Conservation (phyloP, 1,284 basidiomycete species). For the Marasmius oreades region DNA sequence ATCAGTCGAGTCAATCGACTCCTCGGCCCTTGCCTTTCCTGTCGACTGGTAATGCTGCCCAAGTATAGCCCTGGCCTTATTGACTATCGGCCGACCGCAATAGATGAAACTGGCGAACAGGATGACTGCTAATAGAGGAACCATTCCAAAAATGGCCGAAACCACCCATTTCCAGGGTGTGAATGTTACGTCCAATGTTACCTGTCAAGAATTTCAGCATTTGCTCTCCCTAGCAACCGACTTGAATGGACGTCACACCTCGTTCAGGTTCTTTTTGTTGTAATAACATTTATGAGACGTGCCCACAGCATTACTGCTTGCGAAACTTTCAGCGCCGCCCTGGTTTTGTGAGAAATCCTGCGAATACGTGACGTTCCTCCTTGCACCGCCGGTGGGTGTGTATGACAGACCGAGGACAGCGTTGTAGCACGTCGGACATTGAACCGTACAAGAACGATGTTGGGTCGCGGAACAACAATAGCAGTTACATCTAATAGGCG, state of each 20-base stretch:
- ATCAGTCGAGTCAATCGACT: no score
- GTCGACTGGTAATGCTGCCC: no score
- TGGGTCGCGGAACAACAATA: conserved; percentile 11
- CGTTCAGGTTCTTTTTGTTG: conserved; percentile 13
- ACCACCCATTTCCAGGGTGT: conserved; percentile 20
- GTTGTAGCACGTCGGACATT: conserved; percentile 16
- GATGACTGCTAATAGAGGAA: conserved; percentile 11
- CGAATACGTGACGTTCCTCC: conserved; percentile 3
- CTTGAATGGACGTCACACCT: conserved; percentile 6
- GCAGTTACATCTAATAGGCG: conserved; percentile 13
- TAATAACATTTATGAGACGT: conserved; percentile 16
- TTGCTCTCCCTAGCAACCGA: no score
- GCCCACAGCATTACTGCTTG: conserved; percentile 5
- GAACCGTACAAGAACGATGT: conserved; percentile 9
- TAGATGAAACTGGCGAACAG: conserved; percentile 5
- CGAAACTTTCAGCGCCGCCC: conserved; percentile 8
- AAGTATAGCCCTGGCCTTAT: background rate
- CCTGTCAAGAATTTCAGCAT: conserved; percentile 7
- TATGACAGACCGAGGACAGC: conserved; percentile 12
- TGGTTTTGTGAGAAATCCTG: conserved; percentile 17
- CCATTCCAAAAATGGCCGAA: conserved; percentile 17
- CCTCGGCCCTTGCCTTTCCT: no score
- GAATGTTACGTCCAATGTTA: conserved; percentile 12
- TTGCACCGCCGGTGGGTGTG: background rate
- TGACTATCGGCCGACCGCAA: background rate